Evolutionary conservation across 352 stramenopile genomes (phyloP).

Genomic region (Phytophthora hybrid): DNA sequence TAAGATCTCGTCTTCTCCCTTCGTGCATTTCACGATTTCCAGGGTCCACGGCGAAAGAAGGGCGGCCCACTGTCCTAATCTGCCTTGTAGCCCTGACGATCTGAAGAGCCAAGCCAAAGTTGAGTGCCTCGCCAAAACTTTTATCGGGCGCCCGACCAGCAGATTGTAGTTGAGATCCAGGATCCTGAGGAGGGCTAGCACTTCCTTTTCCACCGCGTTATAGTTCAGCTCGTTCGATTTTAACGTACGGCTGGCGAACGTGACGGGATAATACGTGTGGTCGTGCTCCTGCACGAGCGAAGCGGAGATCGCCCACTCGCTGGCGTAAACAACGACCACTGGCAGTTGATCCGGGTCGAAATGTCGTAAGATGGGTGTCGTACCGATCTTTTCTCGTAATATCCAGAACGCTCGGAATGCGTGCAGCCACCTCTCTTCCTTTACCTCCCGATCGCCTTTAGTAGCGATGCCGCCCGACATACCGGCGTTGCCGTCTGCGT

Average conservation of each 20-base stretch:
- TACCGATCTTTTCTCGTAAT: constrained; percentile 10
- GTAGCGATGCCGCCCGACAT: no score
- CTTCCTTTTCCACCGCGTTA: constrained; percentile 10
- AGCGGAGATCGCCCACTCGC: constrained; percentile 22
- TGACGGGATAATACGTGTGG: constrained; percentile 6
- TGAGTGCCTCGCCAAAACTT: no score
- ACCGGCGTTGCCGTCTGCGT: no score
- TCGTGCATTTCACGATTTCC: no score
- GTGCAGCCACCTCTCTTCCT: background rate
- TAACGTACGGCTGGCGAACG: constrained; percentile 12
- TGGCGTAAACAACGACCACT: constrained; percentile 21
- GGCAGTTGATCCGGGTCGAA: constrained; percentile 12
- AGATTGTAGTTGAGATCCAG: constrained; percentile 11
- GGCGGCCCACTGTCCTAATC: no score
- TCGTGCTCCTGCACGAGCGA: constrained; percentile 20
- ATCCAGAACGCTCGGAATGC: background rate
- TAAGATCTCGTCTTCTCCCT: no score
- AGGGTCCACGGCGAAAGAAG: no score
- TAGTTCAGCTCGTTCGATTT: constrained; percentile 25
- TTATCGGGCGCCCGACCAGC: background rate
- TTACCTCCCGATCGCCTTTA: background rate
- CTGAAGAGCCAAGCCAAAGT: no score
- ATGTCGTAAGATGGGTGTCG: constrained; percentile 8
- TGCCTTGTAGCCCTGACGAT: no score
- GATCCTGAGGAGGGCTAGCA: constrained; percentile 1